A percentile compares a stretch with the other conserved stretches of the same genome.
Evolutionary conservation across 257 asterid genomes (phyloP).

Genomic region (Gardenia jasminoides): DNA sequence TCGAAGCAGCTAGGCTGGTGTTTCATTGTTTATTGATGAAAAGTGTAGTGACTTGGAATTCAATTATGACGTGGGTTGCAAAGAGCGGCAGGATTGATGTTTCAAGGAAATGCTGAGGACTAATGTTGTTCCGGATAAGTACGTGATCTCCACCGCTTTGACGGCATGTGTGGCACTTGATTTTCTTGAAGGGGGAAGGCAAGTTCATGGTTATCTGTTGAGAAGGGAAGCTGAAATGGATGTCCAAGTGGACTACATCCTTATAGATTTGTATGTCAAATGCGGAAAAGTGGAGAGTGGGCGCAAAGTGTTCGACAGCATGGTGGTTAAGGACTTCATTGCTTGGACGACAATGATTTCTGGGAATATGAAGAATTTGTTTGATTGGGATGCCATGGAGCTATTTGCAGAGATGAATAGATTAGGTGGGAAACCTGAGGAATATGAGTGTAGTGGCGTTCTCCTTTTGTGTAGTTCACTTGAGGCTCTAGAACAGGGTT

Average conservation of each 20-base stretch:
- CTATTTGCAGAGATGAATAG: conserved; percentile 35
- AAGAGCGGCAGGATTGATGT: conserved; percentile 31
- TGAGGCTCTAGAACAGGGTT: conserved; percentile 38
- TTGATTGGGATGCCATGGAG: conserved; percentile 35
- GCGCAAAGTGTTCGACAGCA: conserved; percentile 27
- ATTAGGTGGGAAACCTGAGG: conserved; percentile 33
- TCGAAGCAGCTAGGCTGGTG: conserved; percentile 30
- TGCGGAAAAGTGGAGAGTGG: conserved; percentile 35
- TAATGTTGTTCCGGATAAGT: conserved; percentile 37
- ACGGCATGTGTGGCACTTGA: conserved; percentile 34
- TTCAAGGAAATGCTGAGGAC: conserved; percentile 33
- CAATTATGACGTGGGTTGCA: conserved; percentile 34
- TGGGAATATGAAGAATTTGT: conserved; percentile 37
- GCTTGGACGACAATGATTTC: conserved; percentile 50
- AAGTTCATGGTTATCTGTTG: conserved; percentile 43
- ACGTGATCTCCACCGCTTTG: conserved; percentile 39
- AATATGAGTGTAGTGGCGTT: conserved; percentile 43
- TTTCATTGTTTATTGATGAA: conserved; percentile 38
- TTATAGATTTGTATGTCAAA: conserved; percentile 44
- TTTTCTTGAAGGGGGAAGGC: conserved; percentile 39
- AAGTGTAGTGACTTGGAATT: conserved; percentile 46
- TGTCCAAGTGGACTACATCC: conserved; percentile 25
- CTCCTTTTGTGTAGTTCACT: conserved; percentile 46
- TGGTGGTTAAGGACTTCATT: conserved; percentile 26
- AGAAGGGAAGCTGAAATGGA: conserved; percentile 33